These are phyloP conservation scores for Scheffersomyces titani DNA, from an alignment of 1,139 yeast genomes.

Conservation along the genomic window DNA sequence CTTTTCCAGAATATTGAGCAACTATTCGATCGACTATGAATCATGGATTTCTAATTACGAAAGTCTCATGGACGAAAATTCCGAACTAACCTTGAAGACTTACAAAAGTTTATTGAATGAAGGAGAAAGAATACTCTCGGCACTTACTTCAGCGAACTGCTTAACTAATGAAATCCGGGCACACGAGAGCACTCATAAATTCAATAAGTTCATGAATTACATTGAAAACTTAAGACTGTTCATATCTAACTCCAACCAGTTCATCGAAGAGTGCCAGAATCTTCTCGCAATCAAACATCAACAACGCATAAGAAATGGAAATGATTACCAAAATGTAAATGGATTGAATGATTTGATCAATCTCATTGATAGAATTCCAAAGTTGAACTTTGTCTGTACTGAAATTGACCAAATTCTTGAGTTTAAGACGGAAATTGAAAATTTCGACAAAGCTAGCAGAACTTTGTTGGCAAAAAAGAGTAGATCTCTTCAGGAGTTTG, in stretches of 20 bases:
- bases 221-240: slow-evolving; percentile 43
- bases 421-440: slow-evolving; percentile 53
- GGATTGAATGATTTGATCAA: slow-evolving; percentile 24
- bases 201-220: slow-evolving; percentile 15
- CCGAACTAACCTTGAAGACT: slow-evolving; percentile 49
- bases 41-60: slow-evolving; percentile 56
- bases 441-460: slow-evolving; percentile 54
- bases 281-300: slow-evolving; percentile 53
- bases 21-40: slow-evolving; percentile 45
- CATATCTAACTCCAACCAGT: slow-evolving; percentile 46
- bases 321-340: slow-evolving; percentile 14
- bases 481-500: slow-evolving; percentile 38
- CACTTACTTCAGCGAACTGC: slow-evolving; percentile 24
- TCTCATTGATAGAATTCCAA: slow-evolving; percentile 50
- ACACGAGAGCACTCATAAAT: slow-evolving; percentile 15
- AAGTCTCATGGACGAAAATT: slow-evolving; percentile 36
- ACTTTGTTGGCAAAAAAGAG: slow-evolving; percentile 28
- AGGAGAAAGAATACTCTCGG: slow-evolving; percentile 53
- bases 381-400: slow-evolving; percentile 51
- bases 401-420: slow-evolving; percentile 64
- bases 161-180: slow-evolving; percentile 5
- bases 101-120: slow-evolving; percentile 51
- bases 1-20: slow-evolving; percentile 33
- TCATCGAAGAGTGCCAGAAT: slow-evolving; percentile 59
- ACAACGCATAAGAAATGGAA: slow-evolving; percentile 42